Conservation (phyloP, 2,329 filamentous ascomycete genomes). For the Orbilia oligospora region DNA sequence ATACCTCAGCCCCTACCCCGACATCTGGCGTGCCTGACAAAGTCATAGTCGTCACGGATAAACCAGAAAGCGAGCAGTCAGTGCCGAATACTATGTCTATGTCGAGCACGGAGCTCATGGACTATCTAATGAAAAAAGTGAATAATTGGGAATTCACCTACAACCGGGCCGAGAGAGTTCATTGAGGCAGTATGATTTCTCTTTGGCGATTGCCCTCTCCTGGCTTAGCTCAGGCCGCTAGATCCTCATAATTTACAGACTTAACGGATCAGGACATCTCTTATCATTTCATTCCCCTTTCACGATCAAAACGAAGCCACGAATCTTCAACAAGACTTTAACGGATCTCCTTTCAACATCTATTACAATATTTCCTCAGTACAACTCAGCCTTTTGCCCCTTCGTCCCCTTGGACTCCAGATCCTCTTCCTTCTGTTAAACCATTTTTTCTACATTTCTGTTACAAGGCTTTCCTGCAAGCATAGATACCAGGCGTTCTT, state of each 20-base stretch:
- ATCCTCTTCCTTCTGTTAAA: slow-evolving; percentile 8
- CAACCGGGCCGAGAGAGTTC: slow-evolving; percentile 69
- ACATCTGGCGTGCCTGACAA: slow-evolving; percentile 62
- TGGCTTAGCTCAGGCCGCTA: not conserved
- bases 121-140: slow-evolving; percentile 82
- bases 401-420: slow-evolving; percentile 16
- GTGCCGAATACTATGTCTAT: slow-evolving; percentile 61
- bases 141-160: slow-evolving; percentile 87
- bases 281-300: slow-evolving; percentile 26
- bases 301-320: slow-evolving; percentile 37
- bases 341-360: slow-evolving; percentile 35
- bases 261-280: not conserved
- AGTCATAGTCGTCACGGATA: slow-evolving; percentile 62
- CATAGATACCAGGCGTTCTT: slow-evolving; percentile 60
- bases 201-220: slow-evolving; percentile 3
- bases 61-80: slow-evolving; percentile 62
- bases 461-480: slow-evolving; percentile 26
- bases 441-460: slow-evolving; percentile 16
- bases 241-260: slow-evolving; percentile 1
- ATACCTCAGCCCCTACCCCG: slow-evolving; percentile 63
- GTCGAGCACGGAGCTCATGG: slow-evolving; percentile 88
- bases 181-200: not conserved
- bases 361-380: not conserved
- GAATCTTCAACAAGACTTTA: slow-evolving; percentile 31
- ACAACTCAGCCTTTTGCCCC: slow-evolving; percentile 3